These are phyloP conservation scores for Pelargonium cotyledonis DNA, from an alignment of 441 rosid genomes.

Conservation along the genomic window DNA sequence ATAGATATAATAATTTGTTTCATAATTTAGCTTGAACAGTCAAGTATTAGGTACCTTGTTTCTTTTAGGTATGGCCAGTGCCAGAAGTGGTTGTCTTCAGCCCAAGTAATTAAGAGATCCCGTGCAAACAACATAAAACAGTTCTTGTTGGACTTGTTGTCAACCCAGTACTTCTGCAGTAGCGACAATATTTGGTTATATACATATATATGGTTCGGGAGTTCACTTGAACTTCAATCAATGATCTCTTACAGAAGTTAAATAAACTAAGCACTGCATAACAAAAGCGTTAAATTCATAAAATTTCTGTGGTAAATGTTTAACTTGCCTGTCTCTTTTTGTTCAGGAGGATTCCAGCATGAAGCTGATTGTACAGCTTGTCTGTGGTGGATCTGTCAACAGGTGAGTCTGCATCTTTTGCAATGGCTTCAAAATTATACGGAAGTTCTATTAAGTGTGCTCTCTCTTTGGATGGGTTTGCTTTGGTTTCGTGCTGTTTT, in stretches of 20 bases:
- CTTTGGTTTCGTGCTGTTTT: not conserved
- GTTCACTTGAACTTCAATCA: not conserved
- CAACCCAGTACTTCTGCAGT: slow-evolving; percentile 54
- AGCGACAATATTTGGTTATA: not conserved
- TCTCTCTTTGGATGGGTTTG: not conserved
- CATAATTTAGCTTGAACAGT: not conserved
- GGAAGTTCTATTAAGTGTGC: slow-evolving; percentile 26
- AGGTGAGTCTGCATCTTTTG: slow-evolving; percentile 33
- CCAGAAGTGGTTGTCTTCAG: slow-evolving; percentile 44
- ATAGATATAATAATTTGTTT: not conserved
- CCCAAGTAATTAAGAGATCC: slow-evolving; percentile 52
- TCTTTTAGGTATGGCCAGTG: slow-evolving; percentile 37
- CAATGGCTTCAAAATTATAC: slow-evolving; percentile 31
- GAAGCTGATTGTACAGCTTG: slow-evolving; percentile 29
- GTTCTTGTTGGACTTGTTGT: slow-evolving; percentile 40
- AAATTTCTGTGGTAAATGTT: not conserved
- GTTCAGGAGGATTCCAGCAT: slow-evolving; percentile 41
- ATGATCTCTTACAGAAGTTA: not conserved
- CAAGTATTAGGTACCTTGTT: slow-evolving; percentile 34
- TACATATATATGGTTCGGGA: no score
- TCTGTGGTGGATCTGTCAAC: slow-evolving; percentile 26
- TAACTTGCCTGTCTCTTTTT: slow-evolving; percentile 30
- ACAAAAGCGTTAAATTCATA: not conserved
- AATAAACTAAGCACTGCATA: not conserved
- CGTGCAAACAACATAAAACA: slow-evolving; percentile 60